Evolutionary conservation across 768 basidiomycete genomes (phyloP), one percentile per base, ranked within the genome.

Genomic region (Dioszegia aurantiaca): DNA sequence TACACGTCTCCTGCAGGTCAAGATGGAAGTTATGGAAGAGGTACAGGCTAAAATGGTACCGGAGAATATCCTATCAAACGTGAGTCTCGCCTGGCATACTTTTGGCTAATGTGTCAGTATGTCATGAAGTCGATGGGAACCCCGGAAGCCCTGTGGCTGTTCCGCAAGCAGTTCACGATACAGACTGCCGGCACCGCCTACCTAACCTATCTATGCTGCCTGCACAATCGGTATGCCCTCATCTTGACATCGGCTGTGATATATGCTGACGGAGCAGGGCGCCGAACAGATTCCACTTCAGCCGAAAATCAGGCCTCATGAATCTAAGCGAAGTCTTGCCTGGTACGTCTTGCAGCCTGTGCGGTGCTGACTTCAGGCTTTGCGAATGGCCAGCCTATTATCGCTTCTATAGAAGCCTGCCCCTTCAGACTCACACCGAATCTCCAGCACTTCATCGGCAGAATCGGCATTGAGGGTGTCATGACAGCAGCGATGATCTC

Each of bases 341-440:
- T 41, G 85, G 91, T 87, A 69, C 48, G 80, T 74, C 23, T 23
- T 14, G 23, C 12, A 64, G 69, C 41, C 73, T 78, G 56, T 64
- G 72, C 58, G 67, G 14, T 46, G 14, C 33, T 33, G 33, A 33
- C 33, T 6, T 33, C 53, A 80, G 75, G 69, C n/a, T 73, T 75
- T 56, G 70, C 70, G 17, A 56, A 58, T 23, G 62, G 63, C 58
- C 86, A 81, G 52, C 73, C 84, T 1, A 76, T 88, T 41, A 88
- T 90, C 70, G 82, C 83, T 14, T 87, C 88, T 17, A 85, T 80
- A 64, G 95, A 99, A 67, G 81, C 86, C 2, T 91, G 97, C 4
- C 95, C 95, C 0, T 99, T 99, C 87, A 87, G 95, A 36, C 84
- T 94, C 63, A 98, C 95, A 3, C 92, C 92, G 3, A 97, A 95